Conservation (phyloP, 2,329 filamentous ascomycete genomes). For the Aspergillus pseudotamarii region DNA sequence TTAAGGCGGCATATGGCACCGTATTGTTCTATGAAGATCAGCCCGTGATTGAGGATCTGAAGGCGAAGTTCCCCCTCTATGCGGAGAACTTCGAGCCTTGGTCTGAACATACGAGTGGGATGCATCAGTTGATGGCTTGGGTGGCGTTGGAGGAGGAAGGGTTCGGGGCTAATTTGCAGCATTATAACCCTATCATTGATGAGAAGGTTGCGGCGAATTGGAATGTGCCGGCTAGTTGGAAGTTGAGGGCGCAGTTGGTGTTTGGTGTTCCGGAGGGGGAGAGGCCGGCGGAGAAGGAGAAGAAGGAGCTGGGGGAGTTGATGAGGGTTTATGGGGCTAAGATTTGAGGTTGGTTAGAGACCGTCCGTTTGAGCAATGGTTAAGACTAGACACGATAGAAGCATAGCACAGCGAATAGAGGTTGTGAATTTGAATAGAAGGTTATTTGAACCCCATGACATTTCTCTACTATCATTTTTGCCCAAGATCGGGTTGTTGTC, state of each 20-base stretch:
- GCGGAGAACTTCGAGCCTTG: conserved; percentile 70
- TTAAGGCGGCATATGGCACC: conserved; percentile 74
- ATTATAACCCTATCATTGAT: conserved; percentile 85
- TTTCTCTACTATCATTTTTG: neutral
- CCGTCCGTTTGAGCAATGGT: neutral
- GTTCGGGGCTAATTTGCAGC: conserved; percentile 81
- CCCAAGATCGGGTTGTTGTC: neutral
- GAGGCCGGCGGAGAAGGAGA: conserved; percentile 7
- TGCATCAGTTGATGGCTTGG: conserved; percentile 73
- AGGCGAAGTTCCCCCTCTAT: conserved; percentile 58
- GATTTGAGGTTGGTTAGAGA: neutral
- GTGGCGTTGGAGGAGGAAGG: conserved; percentile 77
- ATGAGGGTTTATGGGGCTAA: conserved; percentile 3
- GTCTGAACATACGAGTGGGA: conserved; percentile 72
- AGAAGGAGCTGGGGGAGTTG: conserved; percentile 10
- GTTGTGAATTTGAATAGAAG: neutral
- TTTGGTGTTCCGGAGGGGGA: conserved; percentile 53
- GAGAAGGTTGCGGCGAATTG: conserved; percentile 67
- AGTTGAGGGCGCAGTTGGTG: conserved; percentile 76
- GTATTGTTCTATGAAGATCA: conserved; percentile 83
- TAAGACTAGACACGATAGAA: neutral
- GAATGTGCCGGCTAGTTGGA: conserved; percentile 70
- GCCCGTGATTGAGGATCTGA: conserved; percentile 60
- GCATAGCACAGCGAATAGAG: neutral
- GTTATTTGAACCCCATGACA: neutral